These are phyloP conservation scores for Keqinozyma sinolaborantium DNA, from an alignment of 1,139 yeast genomes.

Conservation along the genomic window DNA sequence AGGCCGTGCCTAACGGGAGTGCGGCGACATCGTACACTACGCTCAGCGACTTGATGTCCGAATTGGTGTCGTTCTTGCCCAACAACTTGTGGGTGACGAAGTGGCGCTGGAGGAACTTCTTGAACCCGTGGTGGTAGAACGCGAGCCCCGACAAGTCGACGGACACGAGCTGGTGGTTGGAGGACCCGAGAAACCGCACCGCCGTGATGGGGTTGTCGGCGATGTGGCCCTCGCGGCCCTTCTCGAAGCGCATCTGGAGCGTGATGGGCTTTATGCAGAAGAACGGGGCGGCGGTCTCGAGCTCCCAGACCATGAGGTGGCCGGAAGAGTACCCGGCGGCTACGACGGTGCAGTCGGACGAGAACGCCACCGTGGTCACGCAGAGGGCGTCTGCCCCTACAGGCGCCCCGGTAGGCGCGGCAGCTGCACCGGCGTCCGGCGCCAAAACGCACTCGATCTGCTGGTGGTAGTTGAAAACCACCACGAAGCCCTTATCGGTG, in stretches of 20 bases:
- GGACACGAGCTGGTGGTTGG: slow-evolving; percentile 57
- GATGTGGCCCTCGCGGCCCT: slow-evolving; percentile 51
- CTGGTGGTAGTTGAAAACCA: slow-evolving; percentile 67
- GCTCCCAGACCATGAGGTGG: slow-evolving; percentile 26
- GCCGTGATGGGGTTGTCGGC: slow-evolving; percentile 42
- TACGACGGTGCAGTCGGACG: slow-evolving; percentile 29
- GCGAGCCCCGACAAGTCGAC: slow-evolving; percentile 60
- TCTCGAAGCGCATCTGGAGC: slow-evolving; percentile 21
- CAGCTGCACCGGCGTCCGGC: slow-evolving; percentile 9
- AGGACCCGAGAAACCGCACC: slow-evolving; percentile 51
- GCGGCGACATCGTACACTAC: slow-evolving; percentile 30
- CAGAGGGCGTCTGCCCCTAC: slow-evolving; percentile 13
- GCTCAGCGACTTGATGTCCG: slow-evolving; percentile 11
- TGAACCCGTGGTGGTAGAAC: slow-evolving; percentile 56
- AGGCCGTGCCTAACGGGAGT: slow-evolving; percentile 53
- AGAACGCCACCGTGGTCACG: slow-evolving; percentile 43
- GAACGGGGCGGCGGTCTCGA: slow-evolving; percentile 11
- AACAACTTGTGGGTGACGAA: slow-evolving; percentile 49
- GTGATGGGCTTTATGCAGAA: slow-evolving; percentile 27
- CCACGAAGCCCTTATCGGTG: slow-evolving; percentile 54
- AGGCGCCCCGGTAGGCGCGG: not conserved
- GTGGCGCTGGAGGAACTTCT: slow-evolving; percentile 49
- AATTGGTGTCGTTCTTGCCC: slow-evolving; percentile 43
- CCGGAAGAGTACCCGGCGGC: slow-evolving; percentile 36
- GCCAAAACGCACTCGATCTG: slow-evolving; percentile 39